Conservation (phyloP, 2,329 filamentous ascomycete genomes). For the Aureobasidium sp. region DNA sequence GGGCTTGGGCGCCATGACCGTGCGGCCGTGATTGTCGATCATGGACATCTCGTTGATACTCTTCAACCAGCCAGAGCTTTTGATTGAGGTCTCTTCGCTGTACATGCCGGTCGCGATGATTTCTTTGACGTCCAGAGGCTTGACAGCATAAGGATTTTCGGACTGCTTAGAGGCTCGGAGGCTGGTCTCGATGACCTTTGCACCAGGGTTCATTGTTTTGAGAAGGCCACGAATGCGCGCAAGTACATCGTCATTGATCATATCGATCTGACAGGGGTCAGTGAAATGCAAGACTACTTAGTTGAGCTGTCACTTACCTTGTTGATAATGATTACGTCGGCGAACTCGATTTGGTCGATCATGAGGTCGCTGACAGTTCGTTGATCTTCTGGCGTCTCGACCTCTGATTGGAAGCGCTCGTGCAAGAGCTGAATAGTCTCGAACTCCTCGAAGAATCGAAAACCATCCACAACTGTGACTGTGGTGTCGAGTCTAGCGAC, state of each 20-base stretch:
- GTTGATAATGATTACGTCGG: constrained; percentile 77
- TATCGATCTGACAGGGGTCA: constrained; percentile 49
- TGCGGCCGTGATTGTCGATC: constrained; percentile 55
- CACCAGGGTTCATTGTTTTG: constrained; percentile 70
- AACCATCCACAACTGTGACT: constrained; percentile 77
- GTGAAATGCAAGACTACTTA: not conserved
- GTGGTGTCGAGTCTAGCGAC: constrained; percentile 75
- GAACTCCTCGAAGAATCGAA: constrained; percentile 78
- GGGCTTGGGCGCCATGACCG: constrained; percentile 69
- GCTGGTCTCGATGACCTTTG: constrained; percentile 68
- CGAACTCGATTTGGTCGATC: constrained; percentile 83
- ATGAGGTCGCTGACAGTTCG: constrained; percentile 79
- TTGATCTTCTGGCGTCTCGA: constrained; percentile 73
- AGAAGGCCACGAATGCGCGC: constrained; percentile 60
- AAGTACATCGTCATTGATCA: constrained; percentile 51
- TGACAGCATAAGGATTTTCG: constrained; percentile 21
- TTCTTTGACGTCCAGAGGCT: constrained; percentile 56
- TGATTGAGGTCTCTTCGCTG: constrained; percentile 68
- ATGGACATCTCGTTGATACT: constrained; percentile 75
- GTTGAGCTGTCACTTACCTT: constrained; percentile 46
- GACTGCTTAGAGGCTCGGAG: constrained; percentile 12
- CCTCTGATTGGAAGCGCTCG: constrained; percentile 63
- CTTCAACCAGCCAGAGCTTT: constrained; percentile 74
- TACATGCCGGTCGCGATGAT: constrained; percentile 74
- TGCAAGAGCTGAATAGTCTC: constrained; percentile 74